Evolutionary conservation across 106 monocot genomes (phyloP).

Genomic region (Chionographis japonica): DNA sequence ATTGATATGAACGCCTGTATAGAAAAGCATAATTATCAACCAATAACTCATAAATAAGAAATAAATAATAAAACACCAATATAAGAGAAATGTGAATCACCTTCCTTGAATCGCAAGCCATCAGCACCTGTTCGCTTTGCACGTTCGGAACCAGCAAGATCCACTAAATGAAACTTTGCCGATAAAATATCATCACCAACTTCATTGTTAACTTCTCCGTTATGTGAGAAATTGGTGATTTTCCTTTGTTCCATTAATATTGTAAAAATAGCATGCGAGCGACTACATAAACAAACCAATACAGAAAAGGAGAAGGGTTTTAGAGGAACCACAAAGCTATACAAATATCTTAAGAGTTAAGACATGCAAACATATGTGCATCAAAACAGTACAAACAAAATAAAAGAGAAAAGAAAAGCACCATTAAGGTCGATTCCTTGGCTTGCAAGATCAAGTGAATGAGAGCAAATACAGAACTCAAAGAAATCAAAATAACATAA

Average conservation of each 20-base stretch:
- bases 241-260: slow-evolving; percentile 88
- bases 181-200: slow-evolving; percentile 63
- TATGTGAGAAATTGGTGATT: slow-evolving; percentile 4
- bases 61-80: not conserved
- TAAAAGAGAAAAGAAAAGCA: no score
- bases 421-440: no score
- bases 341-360: no score
- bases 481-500: no score
- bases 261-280: slow-evolving; percentile 99
- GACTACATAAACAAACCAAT: slow-evolving; percentile 34
- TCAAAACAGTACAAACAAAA: no score
- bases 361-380: no score
- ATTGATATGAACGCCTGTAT: slow-evolving; percentile 90
- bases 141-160: slow-evolving; percentile 99
- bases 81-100: slow-evolving; percentile 19
- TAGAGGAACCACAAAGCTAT: no score
- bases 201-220: slow-evolving; percentile 30
- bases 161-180: slow-evolving; percentile 92
- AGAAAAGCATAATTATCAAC: not conserved
- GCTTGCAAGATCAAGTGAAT: no score
- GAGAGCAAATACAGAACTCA: no score
- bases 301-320: no score
- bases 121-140: slow-evolving; percentile 96
- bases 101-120: slow-evolving; percentile 91
- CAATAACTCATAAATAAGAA: not conserved